phyloP scores from a whole-genome alignment of 306 rosid species.

The Glycyrrhiza uralensis region DNA sequence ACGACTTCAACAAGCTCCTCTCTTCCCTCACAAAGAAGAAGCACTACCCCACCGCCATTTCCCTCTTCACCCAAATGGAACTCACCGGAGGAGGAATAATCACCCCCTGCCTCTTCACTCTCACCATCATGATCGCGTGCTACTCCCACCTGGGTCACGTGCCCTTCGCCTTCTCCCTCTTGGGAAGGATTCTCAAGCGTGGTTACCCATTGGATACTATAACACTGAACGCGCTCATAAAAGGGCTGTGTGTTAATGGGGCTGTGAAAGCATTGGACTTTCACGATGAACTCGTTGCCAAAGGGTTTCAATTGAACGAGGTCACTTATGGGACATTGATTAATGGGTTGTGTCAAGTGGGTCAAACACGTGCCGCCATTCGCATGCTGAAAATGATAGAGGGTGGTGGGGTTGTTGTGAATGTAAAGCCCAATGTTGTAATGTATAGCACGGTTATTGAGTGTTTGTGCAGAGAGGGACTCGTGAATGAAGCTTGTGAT shows the following conservation, averaged over 20 bases:
- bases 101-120: slow-evolving; percentile 17
- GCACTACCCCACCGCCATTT: not conserved
- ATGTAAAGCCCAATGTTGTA: slow-evolving; percentile 6
- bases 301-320: slow-evolving; percentile 16
- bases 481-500: slow-evolving; percentile 8
- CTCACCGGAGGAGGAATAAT: not conserved
- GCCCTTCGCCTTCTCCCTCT: not conserved
- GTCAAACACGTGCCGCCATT: not conserved
- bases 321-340: slow-evolving; percentile 23
- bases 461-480: slow-evolving; percentile 19
- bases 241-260: slow-evolving; percentile 12
- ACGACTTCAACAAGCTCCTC: not conserved
- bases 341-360: slow-evolving; percentile 12
- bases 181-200: slow-evolving; percentile 8
- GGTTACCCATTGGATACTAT: not conserved
- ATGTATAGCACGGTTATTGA: slow-evolving; percentile 28
- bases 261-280: slow-evolving; percentile 1
- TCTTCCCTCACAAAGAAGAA: not conserved
- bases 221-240: not conserved
- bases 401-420: not conserved
- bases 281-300: not conserved
- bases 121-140: slow-evolving; percentile 15
- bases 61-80: not conserved
- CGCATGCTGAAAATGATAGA: not conserved
- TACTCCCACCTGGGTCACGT: not conserved